Base-by-base conservation (phyloP, 2,329 filamentous ascomycete species). In the Botrytis sinoallii region DNA sequence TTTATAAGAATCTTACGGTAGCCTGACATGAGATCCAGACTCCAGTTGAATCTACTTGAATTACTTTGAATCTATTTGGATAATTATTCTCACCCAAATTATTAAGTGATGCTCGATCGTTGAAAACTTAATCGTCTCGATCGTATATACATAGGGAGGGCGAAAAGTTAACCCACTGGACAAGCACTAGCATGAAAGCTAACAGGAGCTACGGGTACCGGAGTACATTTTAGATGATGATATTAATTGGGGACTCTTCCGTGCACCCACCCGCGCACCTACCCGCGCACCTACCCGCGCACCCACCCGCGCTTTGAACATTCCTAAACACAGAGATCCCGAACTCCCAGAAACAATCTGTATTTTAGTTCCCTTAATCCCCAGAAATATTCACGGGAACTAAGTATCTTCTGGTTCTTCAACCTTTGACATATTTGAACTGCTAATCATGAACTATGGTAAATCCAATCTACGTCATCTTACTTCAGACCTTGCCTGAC, bases 361-460 rank as follows among this genome's bases (percentile, higher is more conserved):
- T 22, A 52, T 42, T 32, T 42, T 68, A 57, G 66, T 68, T 68
- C 12, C 48, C 38, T n/a, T 29, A 16, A 42, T 68, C 29, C n/a
- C 35, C 25, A 29, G 29, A 68, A 46, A 35, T 48, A 48, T 42
- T 72, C 14, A 16, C 25, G 14, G 38, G 55, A 67, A 66, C n/a
- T 25, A 67, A 57, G 20, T 25, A 35, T 42, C 7, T 52, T 12
- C 25, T 35, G 1, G 25, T 18, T 66, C 22, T 42, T 5, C 38
- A 8, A 66, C 40, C 6, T 20, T 25, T 32, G 22, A 57, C 10
- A 22, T 9, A 20, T 67, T n/a, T 7, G 9, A 59, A 40, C 35
- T 55, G 35, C 38, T 38, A 44, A 76, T 44, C n/a, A 80, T 80
- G 78, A 79, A 79, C 67, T 79, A 78, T 65, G 78, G 78, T 80